A percentile compares a stretch with the other conserved stretches of the same genome.
phyloP scores from a whole-genome alignment of 2,329 filamentous ascomycete genomes.

The Diaporthe sp. region DNA sequence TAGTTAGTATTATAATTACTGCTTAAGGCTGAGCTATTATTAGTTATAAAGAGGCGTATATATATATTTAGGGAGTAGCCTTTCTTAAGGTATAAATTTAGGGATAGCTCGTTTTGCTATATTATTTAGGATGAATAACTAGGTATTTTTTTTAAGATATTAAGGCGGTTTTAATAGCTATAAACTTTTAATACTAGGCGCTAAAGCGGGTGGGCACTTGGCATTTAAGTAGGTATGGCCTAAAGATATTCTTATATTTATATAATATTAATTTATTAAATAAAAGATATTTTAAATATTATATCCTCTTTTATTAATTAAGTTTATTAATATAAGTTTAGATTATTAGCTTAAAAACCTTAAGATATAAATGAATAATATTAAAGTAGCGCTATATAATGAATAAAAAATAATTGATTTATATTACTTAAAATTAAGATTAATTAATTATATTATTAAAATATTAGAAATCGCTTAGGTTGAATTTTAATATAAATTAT shows the following conservation, averaged over 20 bases:
- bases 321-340: too few relatives aligned
- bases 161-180: not conserved
- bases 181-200: not conserved
- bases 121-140: not conserved
- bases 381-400: too few relatives aligned
- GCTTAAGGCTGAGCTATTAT: not conserved
- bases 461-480: too few relatives aligned
- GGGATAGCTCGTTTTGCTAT: not conserved
- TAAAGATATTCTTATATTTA: not conserved
- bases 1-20: not conserved
- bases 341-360: too few relatives aligned
- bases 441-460: too few relatives aligned
- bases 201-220: not conserved
- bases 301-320: too few relatives aligned
- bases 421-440: too few relatives aligned
- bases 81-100: not conserved
- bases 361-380: too few relatives aligned
- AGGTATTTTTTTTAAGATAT: not conserved
- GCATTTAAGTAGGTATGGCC: not conserved
- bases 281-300: not conserved
- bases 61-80: not conserved
- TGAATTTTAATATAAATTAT: too few relatives aligned
- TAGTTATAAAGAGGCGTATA: not conserved
- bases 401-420: too few relatives aligned
- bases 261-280: not conserved